Percentiles rank a stretch among this genome's conserved stretches.
phyloP scores from a whole-genome alignment of 495 filamentous ascomycete species.

The Polyplosphaeria fusca region DNA sequence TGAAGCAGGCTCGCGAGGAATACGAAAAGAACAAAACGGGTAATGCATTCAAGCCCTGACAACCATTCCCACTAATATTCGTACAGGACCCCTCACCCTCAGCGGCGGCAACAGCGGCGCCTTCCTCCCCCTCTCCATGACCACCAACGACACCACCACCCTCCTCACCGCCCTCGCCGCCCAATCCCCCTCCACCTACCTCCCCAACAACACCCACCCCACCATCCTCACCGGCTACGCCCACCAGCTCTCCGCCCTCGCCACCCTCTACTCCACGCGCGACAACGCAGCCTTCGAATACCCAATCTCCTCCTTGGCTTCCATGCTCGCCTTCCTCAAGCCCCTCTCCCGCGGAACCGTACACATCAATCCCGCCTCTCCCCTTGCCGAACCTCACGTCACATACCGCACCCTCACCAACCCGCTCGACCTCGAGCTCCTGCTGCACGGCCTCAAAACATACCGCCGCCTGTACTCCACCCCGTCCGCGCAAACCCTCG shows the following conservation, averaged over 20 bases:
- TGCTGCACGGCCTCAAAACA: background rate
- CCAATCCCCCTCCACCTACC: constrained; percentile 6
- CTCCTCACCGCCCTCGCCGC: background rate
- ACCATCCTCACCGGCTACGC: constrained; percentile 15
- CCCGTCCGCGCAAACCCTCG: background rate
- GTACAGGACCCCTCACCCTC: constrained; percentile 7
- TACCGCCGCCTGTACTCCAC: constrained; percentile 3
- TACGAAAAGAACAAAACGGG: constrained; percentile 10
- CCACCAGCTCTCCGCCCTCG: constrained; percentile 5
- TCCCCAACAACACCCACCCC: constrained; percentile 7
- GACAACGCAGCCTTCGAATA: constrained; percentile 12
- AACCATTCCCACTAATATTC: background rate
- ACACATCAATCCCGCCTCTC: constrained; percentile 15
- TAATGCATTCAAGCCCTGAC: background rate
- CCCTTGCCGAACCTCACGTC: constrained; percentile 15
- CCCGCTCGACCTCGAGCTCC: constrained; percentile 9
- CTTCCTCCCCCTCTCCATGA: constrained; percentile 8
- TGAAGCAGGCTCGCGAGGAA: constrained; percentile 3
- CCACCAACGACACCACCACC: background rate
- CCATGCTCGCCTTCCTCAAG: constrained; percentile 7
- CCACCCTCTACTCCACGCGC: constrained; percentile 1
- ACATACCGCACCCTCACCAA: constrained; percentile 20
- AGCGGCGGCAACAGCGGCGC: constrained; percentile 20
- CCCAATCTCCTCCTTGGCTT: background rate
- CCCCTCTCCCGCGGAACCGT: constrained; percentile 20